phyloP scores from a whole-genome alignment of 108 stramenopile genomes.

The Fragilaria radians region DNA sequence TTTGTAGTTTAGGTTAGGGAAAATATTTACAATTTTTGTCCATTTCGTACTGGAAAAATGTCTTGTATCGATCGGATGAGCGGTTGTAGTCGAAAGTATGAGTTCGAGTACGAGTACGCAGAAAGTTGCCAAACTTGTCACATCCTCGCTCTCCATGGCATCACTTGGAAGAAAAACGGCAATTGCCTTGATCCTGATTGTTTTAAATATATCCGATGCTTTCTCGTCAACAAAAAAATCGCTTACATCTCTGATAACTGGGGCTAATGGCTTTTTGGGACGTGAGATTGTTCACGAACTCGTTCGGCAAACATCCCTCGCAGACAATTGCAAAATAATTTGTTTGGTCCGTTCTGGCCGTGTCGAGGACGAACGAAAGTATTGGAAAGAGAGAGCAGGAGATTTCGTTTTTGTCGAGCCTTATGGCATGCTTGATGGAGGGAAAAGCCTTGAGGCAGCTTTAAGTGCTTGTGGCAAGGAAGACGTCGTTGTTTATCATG shows the following conservation, averaged over 20 bases:
- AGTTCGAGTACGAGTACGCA: no score
- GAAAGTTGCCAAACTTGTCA: no score
- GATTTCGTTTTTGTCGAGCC: slow-evolving; percentile 39
- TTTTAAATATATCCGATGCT: neutral
- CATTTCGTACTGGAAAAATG: no score
- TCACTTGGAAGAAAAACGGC: no score
- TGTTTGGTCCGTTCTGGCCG: slow-evolving; percentile 58
- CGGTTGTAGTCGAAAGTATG: no score
- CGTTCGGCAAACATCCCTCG: slow-evolving; percentile 4
- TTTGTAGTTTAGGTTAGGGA: no score
- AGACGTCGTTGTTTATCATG: slow-evolving; percentile 61
- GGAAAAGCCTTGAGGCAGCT: slow-evolving; percentile 35
- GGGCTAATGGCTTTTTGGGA: slow-evolving; percentile 74
- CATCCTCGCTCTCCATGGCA: no score
- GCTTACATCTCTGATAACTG: slow-evolving; percentile 50
- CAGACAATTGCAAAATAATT: slow-evolving; percentile 12
- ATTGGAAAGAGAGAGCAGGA: slow-evolving; percentile 32
- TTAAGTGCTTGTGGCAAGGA: slow-evolving; percentile 17
- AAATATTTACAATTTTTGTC: no score
- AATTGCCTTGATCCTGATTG: no score
- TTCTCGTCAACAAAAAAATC: neutral
- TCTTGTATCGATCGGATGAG: no score
- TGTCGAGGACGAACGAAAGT: slow-evolving; percentile 42
- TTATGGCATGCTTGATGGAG: slow-evolving; percentile 81
- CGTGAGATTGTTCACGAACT: slow-evolving; percentile 45